Evolutionary conservation across 176 grass and related monocot genomes (phyloP), one percentile per base, ranked within the genome.

Genomic region (Hsuehochloa calcarea): DNA sequence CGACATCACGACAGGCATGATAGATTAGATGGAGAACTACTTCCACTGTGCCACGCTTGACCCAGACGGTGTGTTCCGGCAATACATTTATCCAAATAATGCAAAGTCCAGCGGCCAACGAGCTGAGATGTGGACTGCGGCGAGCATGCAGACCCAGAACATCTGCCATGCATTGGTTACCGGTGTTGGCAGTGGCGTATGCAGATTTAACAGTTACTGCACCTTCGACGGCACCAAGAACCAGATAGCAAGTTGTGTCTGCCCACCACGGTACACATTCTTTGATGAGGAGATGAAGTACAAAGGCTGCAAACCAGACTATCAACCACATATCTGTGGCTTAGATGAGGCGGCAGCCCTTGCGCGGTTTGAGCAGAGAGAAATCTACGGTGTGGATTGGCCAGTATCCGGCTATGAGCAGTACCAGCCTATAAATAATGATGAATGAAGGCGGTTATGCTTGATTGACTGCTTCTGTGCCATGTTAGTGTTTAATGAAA

Each of bases 151-250:
- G 9, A 23, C 67, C 10, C 20, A 22, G n/a, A 45, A 71, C 51
- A 82, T 71, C 51, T 82, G 80, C 51, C 20, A 19, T 4, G 23
- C 4, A 7, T 10, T 0, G 1, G 8, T 44, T 44, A 26, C 3
- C 4, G 5, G 19, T 0, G 23, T 5, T 0, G 80, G 80, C 66
- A 82, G 80, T 31, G 80, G 80, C 2, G 51, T 37, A 60, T 82
- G 80, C 0, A 51, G 80, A 1, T 82, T 82, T 16, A 82, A 82
- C 38, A 82, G 80, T 15, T 82, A 82, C 51, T 82, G 80, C 67
- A 59, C 0, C 39, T 15, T 71, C 2, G 67, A 71, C 44, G 67
- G 80, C 23, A 82, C 50, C 37, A 5, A 45, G 15, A 60, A 45
- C 27, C 51, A 38, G 17, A 82, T 45, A 45, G 44, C 80, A 71